A percentile compares a stretch with the other conserved stretches of the same genome.
Conservation (phyloP, 768 basidiomycete species). For the Pulveroboletus sp. region DNA sequence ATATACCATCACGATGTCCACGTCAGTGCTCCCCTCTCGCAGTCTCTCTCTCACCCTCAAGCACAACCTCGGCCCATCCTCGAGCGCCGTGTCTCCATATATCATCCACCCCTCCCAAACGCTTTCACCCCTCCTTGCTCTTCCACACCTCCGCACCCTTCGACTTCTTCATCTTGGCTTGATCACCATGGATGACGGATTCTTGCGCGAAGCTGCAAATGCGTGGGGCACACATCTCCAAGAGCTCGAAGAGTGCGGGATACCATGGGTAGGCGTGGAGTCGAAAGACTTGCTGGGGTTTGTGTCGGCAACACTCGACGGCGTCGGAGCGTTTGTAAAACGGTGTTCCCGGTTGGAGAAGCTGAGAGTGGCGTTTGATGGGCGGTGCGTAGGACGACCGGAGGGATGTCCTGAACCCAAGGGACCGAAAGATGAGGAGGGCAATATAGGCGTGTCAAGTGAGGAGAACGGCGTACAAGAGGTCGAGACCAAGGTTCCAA, state of each 20-base stretch:
- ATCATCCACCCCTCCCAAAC: conserved; percentile 24
- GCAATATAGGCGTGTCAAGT: neutral
- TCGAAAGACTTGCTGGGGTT: conserved; percentile 7
- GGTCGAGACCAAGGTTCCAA: too few relatives aligned
- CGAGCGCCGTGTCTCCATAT: conserved; percentile 21
- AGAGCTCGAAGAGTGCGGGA: conserved; percentile 26
- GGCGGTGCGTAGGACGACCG: neutral
- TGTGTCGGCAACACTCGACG: conserved; percentile 18
- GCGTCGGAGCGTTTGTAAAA: conserved; percentile 20
- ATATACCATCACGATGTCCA: neutral
- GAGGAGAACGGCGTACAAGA: neutral
- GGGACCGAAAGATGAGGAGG: neutral
- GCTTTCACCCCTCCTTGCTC: conserved; percentile 23
- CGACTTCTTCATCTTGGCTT: conserved; percentile 25
- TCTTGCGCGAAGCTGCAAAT: conserved; percentile 22
- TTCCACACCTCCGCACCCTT: conserved; percentile 17
- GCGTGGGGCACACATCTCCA: conserved; percentile 27
- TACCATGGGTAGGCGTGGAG: conserved; percentile 25
- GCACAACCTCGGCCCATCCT: conserved; percentile 22
- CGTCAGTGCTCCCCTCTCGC: neutral
- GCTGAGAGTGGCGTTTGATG: conserved; percentile 26
- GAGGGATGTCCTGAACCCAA: neutral
- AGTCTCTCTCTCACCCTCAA: conserved; percentile 26
- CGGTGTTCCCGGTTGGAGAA: conserved; percentile 17
- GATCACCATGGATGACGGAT: conserved; percentile 26